phyloP scores from a whole-genome alignment of 2,329 filamentous ascomycete species.

The Periconia sp. region DNA sequence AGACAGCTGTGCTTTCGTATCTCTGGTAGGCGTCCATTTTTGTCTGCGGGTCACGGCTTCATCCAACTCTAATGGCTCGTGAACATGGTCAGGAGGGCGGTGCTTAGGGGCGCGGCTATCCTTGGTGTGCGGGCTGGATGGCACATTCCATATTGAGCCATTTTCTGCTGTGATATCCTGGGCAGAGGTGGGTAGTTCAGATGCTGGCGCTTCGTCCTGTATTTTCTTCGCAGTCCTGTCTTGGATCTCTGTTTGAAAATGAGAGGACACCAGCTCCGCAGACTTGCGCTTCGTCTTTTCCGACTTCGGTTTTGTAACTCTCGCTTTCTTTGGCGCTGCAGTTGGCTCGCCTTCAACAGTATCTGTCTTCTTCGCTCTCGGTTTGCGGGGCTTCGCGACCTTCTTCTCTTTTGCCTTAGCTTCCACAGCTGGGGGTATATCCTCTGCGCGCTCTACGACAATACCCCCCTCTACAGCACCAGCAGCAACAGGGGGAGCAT shows the following conservation, averaged over 20 bases:
- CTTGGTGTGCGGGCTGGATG: constrained; percentile 17
- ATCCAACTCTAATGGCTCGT: constrained; percentile 26
- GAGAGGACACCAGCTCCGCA: constrained; percentile 21
- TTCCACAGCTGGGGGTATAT: constrained; percentile 4
- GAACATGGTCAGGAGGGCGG: constrained; percentile 7
- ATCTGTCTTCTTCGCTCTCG: constrained; percentile 31
- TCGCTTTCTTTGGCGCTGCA: constrained; percentile 26
- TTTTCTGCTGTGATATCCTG: constrained; percentile 2
- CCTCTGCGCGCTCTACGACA: too few relatives aligned
- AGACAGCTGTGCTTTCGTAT: constrained; percentile 21
- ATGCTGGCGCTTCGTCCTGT: not conserved
- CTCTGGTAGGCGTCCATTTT: constrained; percentile 41
- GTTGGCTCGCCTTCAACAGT: constrained; percentile 15
- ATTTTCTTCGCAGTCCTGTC: not conserved
- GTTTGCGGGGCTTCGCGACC: constrained; percentile 30
- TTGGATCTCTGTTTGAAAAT: constrained; percentile 12
- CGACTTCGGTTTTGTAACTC: constrained; percentile 25
- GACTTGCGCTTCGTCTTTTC: constrained; percentile 17
- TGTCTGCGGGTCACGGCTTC: constrained; percentile 32
- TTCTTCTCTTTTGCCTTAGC: constrained; percentile 14
- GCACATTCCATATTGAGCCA: constrained; percentile 28
- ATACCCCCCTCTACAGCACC: not conserved
- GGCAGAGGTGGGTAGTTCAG: not conserved
- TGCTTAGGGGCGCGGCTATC: constrained; percentile 16
- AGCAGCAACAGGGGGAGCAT: not conserved